Evolutionary conservation across 2,329 filamentous ascomycete species (phyloP), one percentile per base, ranked within the genome.

Genomic region (Fusarium dimerum): DNA sequence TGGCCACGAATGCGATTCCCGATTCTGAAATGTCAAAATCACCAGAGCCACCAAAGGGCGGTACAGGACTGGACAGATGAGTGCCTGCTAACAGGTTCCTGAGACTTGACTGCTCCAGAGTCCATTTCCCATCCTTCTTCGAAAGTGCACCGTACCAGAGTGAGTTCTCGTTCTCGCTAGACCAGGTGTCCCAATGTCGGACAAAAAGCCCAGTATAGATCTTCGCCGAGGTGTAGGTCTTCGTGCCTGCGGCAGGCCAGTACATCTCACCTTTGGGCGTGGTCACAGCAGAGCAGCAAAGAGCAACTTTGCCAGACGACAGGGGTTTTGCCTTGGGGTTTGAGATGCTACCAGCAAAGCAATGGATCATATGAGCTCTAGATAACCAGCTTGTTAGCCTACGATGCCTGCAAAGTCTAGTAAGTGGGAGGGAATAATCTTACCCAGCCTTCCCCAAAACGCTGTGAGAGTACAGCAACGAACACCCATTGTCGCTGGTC

Each of bases 171-270:
- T 89, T 86, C 43, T 85, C 80, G 1, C 81, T 84, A 26, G 85
- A 76, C 73, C 87, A 95, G n/a, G 80, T 71, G 67, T 95, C 90
- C 90, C 90, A 95, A 65, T 95, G 89, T 13, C 90, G 83, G 29
- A 90, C 88, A 64, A 90, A 94, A 26, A 92, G 81, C 44, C 81
- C 83, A 17, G 83, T 84, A 70, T 94, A 94, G 18, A 91, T 80
- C 62, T 82, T 86, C 29, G 84, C 90, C 4, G 83, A 82, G 17
- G 86, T 86, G 20, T 78, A 72, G 2, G 81, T 76, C 65, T 85
- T 83, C 56, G 81, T 74, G 38, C 82, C 84, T 13, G 79, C 77
- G 38, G 85, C 77, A 12, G 83, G 77, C 66, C 89, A 89, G 72
- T 86, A 86, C 26, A 94, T 78, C 2, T 83, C 75, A 6, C 90